Evolutionary conservation across 495 filamentous ascomycete genomes (phyloP), one percentile per base, ranked within the genome.

Genomic region (Hypoxylon lienhwacheense): DNA sequence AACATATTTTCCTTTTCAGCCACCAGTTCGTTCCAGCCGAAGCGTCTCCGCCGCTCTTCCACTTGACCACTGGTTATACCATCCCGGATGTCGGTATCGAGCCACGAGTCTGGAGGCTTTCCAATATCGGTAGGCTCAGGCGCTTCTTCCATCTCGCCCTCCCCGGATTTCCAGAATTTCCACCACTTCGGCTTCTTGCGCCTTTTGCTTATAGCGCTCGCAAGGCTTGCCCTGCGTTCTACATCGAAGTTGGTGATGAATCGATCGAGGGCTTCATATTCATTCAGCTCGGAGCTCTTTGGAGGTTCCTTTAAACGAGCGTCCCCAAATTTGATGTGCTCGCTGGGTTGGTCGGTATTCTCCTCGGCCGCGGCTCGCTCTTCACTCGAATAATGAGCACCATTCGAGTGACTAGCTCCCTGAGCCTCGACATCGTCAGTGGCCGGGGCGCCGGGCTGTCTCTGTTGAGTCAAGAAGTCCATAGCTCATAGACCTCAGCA

Each of bases 1-100:
- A 91, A 82, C 74, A 87, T 73, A 70, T 88, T 89, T 67, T 83
- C 82, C 77, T 89, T 89, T 73, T 90, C 86, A 22, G 85, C 81
- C 34, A 72, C 75, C 64, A 91, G 70, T 67, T 91, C 87, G 70
- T 91, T 91, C 71, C 73, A 89, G 40, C 87, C 87, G 55, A 75
- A 79, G 55, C 77, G 79, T 69, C 80, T 85, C 49, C 87, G 81
- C 57, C 87, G 82, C 36, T 68, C 62, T 53, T 88, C 86, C 50
- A 89, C 80, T 43, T 87, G 81, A 26, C 45, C 47, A 53, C 63
- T 67, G 32, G 67, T 73, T 36, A 91, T 67, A 74, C 88, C 88
- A 32, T 75, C 54, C 55, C 75, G 77, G 61, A 89, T 81, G 50
- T 90, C 85, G 53, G 86, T 86, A 26, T 85, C 74, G 46, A 89